phyloP scores from a whole-genome alignment of 1,284 basidiomycete genomes.

The Calocybe gambosa region DNA sequence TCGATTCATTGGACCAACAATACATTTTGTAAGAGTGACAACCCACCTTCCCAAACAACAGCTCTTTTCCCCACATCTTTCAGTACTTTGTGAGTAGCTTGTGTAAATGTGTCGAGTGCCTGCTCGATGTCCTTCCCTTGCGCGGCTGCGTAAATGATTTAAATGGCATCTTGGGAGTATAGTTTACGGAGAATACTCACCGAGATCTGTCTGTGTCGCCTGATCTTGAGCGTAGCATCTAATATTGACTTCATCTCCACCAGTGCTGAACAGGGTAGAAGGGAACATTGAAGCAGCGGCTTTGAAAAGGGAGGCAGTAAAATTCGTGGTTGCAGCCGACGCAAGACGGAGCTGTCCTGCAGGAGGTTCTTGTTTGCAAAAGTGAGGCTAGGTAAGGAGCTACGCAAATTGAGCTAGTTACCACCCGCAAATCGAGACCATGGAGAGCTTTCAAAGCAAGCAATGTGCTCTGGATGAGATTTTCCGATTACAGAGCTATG shows the following conservation, averaged over 20 bases:
- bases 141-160: slow-evolving; percentile 7
- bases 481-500: slow-evolving; percentile 68
- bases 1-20: slow-evolving; percentile 3
- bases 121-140: slow-evolving; percentile 52
- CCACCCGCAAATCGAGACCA: slow-evolving; percentile 63
- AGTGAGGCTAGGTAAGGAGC: not conserved
- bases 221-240: slow-evolving; percentile 63
- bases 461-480: slow-evolving; percentile 67
- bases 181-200: slow-evolving; percentile 11
- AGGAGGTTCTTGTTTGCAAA: slow-evolving; percentile 53
- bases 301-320: slow-evolving; percentile 30
- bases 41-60: slow-evolving; percentile 42
- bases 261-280: slow-evolving; percentile 68
- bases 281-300: slow-evolving; percentile 42
- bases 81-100: slow-evolving; percentile 34
- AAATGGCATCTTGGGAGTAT: not conserved
- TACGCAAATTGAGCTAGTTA: slow-evolving; percentile 16
- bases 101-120: slow-evolving; percentile 61
- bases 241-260: slow-evolving; percentile 78
- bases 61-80: slow-evolving; percentile 34
- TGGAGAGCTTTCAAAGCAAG: slow-evolving; percentile 58
- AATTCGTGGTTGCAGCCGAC: slow-evolving; percentile 32
- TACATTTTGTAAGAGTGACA: slow-evolving; percentile 3
- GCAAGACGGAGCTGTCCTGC: slow-evolving; percentile 78
- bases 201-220: slow-evolving; percentile 49